Percentiles rank a stretch among this genome's conserved stretches.
Evolutionary conservation across 495 filamentous ascomycete species (phyloP).

Genomic region (Lichenothelia convexa): DNA sequence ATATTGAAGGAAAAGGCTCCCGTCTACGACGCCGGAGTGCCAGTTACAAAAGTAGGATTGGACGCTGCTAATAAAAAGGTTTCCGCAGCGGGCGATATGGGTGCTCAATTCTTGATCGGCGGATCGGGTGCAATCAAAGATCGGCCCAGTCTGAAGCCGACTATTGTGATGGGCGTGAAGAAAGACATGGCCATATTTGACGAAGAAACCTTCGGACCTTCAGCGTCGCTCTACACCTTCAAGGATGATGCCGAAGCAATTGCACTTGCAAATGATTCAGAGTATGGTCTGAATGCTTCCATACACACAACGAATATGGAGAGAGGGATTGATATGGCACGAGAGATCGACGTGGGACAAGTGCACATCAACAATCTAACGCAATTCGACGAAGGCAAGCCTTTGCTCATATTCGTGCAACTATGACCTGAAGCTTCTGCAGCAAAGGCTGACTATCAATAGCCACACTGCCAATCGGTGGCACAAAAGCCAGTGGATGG

Average conservation of each 20-base stretch:
- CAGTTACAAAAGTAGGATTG: slow-evolving; percentile 42
- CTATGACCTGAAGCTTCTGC: too few relatives aligned
- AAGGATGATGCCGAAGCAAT: slow-evolving; percentile 22
- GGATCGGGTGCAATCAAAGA: slow-evolving; percentile 7
- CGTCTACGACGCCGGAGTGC: slow-evolving; percentile 9
- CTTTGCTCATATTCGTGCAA: too few relatives aligned
- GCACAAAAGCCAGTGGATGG: slow-evolving; percentile 69
- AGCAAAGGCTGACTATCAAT: too few relatives aligned
- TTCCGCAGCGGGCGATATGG: slow-evolving; percentile 44
- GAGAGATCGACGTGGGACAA: slow-evolving; percentile 23
- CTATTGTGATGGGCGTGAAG: slow-evolving; percentile 53
- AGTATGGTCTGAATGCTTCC: slow-evolving; percentile 22
- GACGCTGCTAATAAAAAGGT: slow-evolving; percentile 39
- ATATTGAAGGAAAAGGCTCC: slow-evolving; percentile 29
- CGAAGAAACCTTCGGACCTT: slow-evolving; percentile 70
- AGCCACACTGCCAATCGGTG: slow-evolving; percentile 61
- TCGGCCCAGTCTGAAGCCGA: slow-evolving; percentile 46
- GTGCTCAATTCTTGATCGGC: slow-evolving; percentile 50
- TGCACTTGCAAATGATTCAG: slow-evolving; percentile 23
- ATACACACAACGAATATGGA: slow-evolving; percentile 23
- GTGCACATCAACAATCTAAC: slow-evolving; percentile 82
- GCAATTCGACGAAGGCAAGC: slow-evolving; percentile 77
- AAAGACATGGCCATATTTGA: slow-evolving; percentile 70
- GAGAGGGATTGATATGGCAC: slow-evolving; percentile 20
- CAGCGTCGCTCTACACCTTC: slow-evolving; percentile 40